A percentile compares a stretch with the other conserved stretches of the same genome.
Evolutionary conservation across 305 asterid genomes (phyloP).

Genomic region (Solanum hybrid): DNA sequence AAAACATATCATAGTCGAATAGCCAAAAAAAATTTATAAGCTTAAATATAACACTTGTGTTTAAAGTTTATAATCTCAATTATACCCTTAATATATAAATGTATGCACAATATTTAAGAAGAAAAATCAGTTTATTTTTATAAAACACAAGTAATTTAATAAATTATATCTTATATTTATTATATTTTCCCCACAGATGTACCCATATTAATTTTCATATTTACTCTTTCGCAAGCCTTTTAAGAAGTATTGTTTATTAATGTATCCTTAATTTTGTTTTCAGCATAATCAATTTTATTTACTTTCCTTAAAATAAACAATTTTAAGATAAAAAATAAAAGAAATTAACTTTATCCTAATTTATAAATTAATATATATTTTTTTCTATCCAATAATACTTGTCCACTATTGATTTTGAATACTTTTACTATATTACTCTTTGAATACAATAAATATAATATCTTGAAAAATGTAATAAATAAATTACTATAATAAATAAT

Average conservation of each 20-base stretch:
- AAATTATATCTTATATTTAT: not conserved
- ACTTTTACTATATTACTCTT: no score
- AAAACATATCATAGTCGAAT: not conserved
- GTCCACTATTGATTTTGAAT: no score
- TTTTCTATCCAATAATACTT: no score
- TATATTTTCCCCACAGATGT: not conserved
- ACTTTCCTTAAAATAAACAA: not conserved
- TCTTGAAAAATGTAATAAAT: no score
- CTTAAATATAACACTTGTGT: not conserved
- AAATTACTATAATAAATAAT: no score
- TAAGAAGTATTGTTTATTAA: no score
- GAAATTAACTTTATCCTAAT: not conserved
- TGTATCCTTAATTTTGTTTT: not conserved
- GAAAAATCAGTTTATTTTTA: no score
- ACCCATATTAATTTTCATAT: not conserved
- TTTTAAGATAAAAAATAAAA: not conserved
- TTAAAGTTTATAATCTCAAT: no score
- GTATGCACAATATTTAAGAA: not conserved
- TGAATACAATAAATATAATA: no score
- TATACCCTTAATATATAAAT: no score
- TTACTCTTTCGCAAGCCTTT: not conserved
- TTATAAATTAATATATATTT: no score
- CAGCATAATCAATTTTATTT: not conserved
- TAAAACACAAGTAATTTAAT: not conserved
- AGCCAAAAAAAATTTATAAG: not conserved